Base-by-base conservation (phyloP, 805 yeast genomes). In the Pichia exigua region DNA sequence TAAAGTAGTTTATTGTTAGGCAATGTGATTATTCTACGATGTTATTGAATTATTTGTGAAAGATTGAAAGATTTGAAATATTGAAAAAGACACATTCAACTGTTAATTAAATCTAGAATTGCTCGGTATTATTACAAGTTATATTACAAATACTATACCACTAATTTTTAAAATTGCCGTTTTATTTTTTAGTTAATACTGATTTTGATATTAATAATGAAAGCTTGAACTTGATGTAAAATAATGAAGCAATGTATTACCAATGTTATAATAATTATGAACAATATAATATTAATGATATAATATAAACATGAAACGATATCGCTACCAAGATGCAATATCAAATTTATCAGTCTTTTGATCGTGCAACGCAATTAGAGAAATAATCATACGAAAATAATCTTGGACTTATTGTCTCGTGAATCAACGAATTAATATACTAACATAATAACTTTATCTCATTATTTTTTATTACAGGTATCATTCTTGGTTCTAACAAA, bases 401-500 rank as follows among this genome's bases (percentile, higher is more conserved):
- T 13, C n/a, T 9, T 13, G n/a, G 3, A 30, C n/a, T 30, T 30
- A 30, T 3, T 3, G 17, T 9, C 17, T 15, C n/a, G 3, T 30
- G 12, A 4, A 35, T 35, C n/a, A n/a, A 35, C n/a, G 39, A 35
- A 35, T n/a, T 40, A 20, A 21, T 22, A 41, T 52, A 55, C 60
- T 55, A 50, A 57, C 63, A 50, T 38, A 42, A 22, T 18, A 4
- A 4, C 13, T 39, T 24, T 21, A 9, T 26, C 4, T 18, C 42
- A 28, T 43, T 20, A 6, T 22, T 43, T n/a, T 45, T 41, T 50
- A 18, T 32, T 56, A 50, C 65, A 82, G 94, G 95, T 77, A 89
- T 92, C 76, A 96, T 96, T 80, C 83, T 84, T 80, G 99, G 99
- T 77, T 81, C 85, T 77, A 95, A 94, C 97, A 92, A 95, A 81